Base-by-base conservation (phyloP, 2,329 filamentous ascomycete genomes). In the Davidsoniella eucalypti region DNA sequence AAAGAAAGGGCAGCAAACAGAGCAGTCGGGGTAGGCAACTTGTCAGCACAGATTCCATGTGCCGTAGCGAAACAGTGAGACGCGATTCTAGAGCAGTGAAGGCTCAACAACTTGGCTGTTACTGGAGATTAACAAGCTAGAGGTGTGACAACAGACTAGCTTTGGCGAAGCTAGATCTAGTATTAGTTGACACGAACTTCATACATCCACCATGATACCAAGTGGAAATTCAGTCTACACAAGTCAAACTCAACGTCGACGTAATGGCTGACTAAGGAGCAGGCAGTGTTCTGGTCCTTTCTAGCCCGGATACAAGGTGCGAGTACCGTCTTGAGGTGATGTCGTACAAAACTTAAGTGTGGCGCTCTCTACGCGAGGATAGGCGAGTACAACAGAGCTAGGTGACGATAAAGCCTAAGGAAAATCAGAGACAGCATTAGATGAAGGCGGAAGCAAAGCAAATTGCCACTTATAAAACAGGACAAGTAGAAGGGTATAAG, bases 291-390 rank as follows among this genome's bases (percentile, higher is more conserved):
- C 29, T 33, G 29, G 29, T 33, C 8, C 29, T 33, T 33, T 33
- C 39, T 8, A 41, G 39, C 8, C 9, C n/a, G n/a, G 39, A 41
- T 41, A 41, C n/a, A 16, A 41, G 39, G 16, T 16, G 39, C 18
- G 18, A 41, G 39, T 16, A 41, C 39, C 18, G 39, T 41, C 16
- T 16, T 41, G 39, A 7, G n/a, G 39, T 47, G 21, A 25, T 21
- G 50, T 52, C 33, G 33, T 37, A 48, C 50, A 52, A 26, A 14
- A 44, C 39, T 37, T 39, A 42, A 47, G 40, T 44, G 50, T 52
- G 40, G 50, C 40, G 39, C 44, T 48, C 38, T 51, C 39, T 52
- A 48, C 45, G 45, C 45, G 50, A 52, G 36, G 25, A 52, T 52
- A 52, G 44, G 50, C 50, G 50, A 52, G 40, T 9, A 38, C 44